Evolutionary conservation across 2,329 filamentous ascomycete genomes (phyloP).

Genomic region (Verticillium klebahnii): DNA sequence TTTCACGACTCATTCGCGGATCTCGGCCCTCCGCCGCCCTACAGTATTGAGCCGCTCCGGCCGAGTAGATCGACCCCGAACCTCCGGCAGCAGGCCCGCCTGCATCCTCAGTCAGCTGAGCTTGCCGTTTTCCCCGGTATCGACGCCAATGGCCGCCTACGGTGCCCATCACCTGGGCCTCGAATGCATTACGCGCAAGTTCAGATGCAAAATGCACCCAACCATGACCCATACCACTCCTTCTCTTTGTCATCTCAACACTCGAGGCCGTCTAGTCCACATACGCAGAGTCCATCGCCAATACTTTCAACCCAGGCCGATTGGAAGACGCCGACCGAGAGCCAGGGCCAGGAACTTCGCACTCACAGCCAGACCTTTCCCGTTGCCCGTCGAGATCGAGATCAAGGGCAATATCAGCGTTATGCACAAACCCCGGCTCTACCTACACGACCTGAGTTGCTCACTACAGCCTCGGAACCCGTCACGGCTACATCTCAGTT

Average conservation of each 20-base stretch:
- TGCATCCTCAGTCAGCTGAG: neutral
- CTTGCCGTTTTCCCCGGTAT: slow-evolving; percentile 6
- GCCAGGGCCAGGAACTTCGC: neutral
- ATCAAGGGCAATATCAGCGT: neutral
- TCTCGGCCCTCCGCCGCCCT: slow-evolving; percentile 3
- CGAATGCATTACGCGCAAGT: neutral
- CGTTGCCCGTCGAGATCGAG: neutral
- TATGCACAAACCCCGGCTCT: neutral
- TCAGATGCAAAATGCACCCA: neutral
- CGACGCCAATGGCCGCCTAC: slow-evolving; percentile 3
- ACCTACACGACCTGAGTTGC: neutral
- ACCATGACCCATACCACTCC: neutral
- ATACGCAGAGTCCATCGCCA: neutral
- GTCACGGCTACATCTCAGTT: neutral
- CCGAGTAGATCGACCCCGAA: slow-evolving; percentile 8
- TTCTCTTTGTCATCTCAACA: neutral
- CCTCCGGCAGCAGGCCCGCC: slow-evolving; percentile 1
- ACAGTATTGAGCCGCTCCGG: neutral
- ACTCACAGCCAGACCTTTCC: neutral
- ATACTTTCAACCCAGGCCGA: neutral
- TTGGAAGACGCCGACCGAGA: neutral
- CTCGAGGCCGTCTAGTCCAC: neutral
- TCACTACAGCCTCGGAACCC: neutral
- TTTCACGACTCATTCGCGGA: neutral
- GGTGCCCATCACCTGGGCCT: slow-evolving; percentile 1